These are phyloP conservation scores for Cyathus striatus DNA, from an alignment of 768 basidiomycete species.

Conservation along the genomic window DNA sequence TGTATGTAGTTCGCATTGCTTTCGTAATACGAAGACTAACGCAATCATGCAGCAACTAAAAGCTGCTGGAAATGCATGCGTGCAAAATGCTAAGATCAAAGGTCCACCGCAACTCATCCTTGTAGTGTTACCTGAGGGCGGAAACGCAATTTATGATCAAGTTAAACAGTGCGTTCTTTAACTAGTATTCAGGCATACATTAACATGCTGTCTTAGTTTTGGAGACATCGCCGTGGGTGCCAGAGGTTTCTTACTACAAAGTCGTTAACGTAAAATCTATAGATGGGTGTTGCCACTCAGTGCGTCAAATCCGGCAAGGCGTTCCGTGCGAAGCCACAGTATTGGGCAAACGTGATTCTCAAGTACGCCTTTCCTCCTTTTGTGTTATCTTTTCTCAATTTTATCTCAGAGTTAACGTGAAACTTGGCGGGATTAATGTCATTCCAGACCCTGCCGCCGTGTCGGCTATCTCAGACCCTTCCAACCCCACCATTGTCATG, in stretches of 20 bases:
- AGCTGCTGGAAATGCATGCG: too few species aligned
- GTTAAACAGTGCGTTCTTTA: slow-evolving; percentile 31
- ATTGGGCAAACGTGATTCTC: slow-evolving; percentile 74
- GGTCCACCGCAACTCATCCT: slow-evolving; percentile 52
- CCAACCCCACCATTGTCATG: slow-evolving; percentile 72
- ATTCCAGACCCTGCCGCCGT: slow-evolving; percentile 62
- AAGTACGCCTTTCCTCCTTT: slow-evolving; percentile 60
- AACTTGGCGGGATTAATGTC: slow-evolving; percentile 77
- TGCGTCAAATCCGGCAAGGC: slow-evolving; percentile 66
- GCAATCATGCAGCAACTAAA: slow-evolving; percentile 53
- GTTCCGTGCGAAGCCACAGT: slow-evolving; percentile 60
- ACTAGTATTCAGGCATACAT: neutral
- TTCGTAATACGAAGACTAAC: too few species aligned
- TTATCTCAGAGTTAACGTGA: slow-evolving; percentile 63
- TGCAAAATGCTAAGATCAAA: slow-evolving; percentile 31
- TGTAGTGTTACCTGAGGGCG: slow-evolving; percentile 65
- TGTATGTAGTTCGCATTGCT: slow-evolving; percentile 13
- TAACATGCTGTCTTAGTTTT: slow-evolving; percentile 38
- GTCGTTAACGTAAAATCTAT: neutral
- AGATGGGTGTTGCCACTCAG: slow-evolving; percentile 77
- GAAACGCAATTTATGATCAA: slow-evolving; percentile 65
- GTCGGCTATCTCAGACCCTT: slow-evolving; percentile 52
- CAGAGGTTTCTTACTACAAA: neutral
- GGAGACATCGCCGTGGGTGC: slow-evolving; percentile 42
- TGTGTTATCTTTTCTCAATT: neutral